A percentile compares a stretch with the other conserved stretches of the same genome.
Evolutionary conservation across 2,329 filamentous ascomycete species (phyloP).

Genomic region (Ceratocystis albifundus): DNA sequence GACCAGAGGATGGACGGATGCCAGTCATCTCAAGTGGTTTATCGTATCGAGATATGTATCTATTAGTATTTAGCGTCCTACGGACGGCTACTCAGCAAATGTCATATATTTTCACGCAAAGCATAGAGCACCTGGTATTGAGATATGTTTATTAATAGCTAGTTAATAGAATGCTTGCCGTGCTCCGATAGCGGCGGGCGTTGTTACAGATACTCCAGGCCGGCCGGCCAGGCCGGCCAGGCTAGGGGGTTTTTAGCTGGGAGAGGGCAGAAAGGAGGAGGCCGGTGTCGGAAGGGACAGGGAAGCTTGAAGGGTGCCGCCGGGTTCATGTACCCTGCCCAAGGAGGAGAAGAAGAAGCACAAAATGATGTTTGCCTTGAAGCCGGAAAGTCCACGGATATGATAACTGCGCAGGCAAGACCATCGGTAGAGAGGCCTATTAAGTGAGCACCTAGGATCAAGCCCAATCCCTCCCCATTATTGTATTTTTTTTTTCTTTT

Average conservation of each 20-base stretch:
- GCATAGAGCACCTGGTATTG: too few species aligned
- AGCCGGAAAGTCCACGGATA: too few species aligned
- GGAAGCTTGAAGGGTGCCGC: neutral
- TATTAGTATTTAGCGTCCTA: constrained; percentile 1
- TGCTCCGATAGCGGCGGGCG: neutral
- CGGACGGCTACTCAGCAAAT: neutral
- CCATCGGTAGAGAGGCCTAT: too few species aligned
- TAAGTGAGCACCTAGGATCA: too few species aligned
- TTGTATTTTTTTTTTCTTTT: neutral
- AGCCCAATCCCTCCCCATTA: neutral
- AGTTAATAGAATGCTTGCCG: neutral
- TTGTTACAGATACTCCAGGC: neutral
- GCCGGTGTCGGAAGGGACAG: neutral
- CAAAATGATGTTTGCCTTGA: too few species aligned
- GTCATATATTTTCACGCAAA: neutral
- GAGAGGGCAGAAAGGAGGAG: neutral
- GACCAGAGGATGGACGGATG: too few species aligned
- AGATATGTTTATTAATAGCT: neutral
- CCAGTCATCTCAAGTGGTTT: too few species aligned
- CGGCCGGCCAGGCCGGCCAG: neutral
- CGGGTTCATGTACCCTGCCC: too few species aligned
- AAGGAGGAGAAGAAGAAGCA: too few species aligned
- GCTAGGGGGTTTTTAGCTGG: neutral
- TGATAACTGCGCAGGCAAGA: too few species aligned
- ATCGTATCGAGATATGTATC: neutral